Base-by-base conservation (phyloP, 805 yeast species). In the Sungouiella blattae region DNA sequence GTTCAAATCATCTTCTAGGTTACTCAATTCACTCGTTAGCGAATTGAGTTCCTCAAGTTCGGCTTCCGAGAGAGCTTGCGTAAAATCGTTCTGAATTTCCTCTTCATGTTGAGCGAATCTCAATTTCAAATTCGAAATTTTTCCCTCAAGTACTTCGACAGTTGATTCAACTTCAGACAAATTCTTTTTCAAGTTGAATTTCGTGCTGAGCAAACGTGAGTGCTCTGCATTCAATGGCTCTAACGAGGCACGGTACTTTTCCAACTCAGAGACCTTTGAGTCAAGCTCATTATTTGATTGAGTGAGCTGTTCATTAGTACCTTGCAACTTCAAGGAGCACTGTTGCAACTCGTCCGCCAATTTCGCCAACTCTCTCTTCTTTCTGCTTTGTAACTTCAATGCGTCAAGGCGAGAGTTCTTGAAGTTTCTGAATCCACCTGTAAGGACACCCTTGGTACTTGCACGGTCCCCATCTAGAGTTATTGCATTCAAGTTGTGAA, bases 391-490 rank as follows among this genome's bases (percentile, higher is more conserved):
- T 11, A 62, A 54, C 35, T 77, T 78, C 49, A 87, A 67, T 2
- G 82, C 75, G 46, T 87, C 95, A 31, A 89, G 59, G 47, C 94
- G 71, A 0, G 87, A 81, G 34, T 64, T 51, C 40, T 75, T 75
- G 47, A 70, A 74, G 48, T 86, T 93, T 46, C 85, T 74, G 50
- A 74, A 87, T 32, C 98, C 98, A 59, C 98, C 98, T 16, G 87
- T 79, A 29, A 93, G 58, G 2, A 83, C 84, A 58, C 98, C 98
- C 45, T 71, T 77, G 30, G 77, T 78, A 48, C 87, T 94, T 32
- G 87, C 87, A 44, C 87, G 69, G 55, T 93, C 98, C 47, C 98
- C 98, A 57, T 87, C 95, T 12, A 91, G 63, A 0, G 98, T 93
- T 11, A 93, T 83, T 1, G 95, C 85, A 47, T 76, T 80, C 16